Conservation (phyloP, 2,329 filamentous ascomycete genomes). For the Fusarium torulosum region DNA sequence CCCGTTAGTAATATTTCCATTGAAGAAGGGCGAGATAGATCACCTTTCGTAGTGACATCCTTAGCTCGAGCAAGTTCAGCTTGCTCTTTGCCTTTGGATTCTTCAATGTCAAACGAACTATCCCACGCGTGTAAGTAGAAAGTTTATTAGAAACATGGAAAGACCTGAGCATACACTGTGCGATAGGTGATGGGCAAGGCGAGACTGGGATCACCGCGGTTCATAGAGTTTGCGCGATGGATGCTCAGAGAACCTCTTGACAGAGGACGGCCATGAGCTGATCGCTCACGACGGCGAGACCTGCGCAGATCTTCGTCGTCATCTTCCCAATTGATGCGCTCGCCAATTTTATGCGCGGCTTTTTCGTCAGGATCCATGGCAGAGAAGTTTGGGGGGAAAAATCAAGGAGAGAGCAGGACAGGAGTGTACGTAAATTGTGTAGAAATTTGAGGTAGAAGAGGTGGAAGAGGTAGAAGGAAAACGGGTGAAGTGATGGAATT, state of each 20-base stretch:
- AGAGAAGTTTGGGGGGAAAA: not conserved
- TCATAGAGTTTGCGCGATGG: not conserved
- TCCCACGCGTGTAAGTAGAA: not conserved
- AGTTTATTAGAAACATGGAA: rapidly evolving
- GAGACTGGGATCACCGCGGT: conserved; percentile 6
- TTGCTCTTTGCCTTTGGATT: conserved; percentile 22
- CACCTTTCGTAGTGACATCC: conserved; percentile 4
- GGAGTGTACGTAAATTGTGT: not conserved
- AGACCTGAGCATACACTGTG: not conserved
- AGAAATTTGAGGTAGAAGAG: not conserved
- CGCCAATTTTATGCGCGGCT: not conserved
- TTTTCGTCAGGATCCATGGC: conserved; percentile 16
- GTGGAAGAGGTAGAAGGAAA: not conserved
- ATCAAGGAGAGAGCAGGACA: not conserved
- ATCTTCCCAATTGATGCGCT: conserved; percentile 16
- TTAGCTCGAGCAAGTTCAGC: conserved; percentile 1
- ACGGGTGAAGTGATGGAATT: not conserved
- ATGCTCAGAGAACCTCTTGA: conserved; percentile 14
- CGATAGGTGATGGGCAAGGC: conserved; percentile 14
- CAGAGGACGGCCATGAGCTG: not conserved
- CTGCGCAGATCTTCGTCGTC: not conserved
- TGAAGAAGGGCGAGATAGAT: rapidly evolving
- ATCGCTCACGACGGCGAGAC: conserved; percentile 6
- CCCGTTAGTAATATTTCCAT: rapidly evolving
- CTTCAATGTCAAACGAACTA: conserved; percentile 14